Conservation (phyloP, 371 early-diverging fungal species). For the Amoeboaphelidium protococcarum region DNA sequence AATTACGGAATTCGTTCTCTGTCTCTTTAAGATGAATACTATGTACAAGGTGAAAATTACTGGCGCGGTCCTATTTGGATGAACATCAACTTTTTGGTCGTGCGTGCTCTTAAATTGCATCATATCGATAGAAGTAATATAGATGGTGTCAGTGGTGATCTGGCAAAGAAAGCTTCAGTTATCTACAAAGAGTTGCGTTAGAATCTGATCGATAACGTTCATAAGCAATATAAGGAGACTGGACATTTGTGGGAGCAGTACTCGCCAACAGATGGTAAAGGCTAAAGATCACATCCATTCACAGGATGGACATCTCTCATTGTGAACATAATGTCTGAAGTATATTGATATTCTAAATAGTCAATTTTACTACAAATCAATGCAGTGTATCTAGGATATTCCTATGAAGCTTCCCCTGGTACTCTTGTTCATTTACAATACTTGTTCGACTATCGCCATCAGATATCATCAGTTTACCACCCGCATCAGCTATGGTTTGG, state of each 20-base stretch:
- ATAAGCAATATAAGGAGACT: slow-evolving; percentile 42
- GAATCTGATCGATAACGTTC: slow-evolving; percentile 47
- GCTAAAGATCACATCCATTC: slow-evolving; percentile 68
- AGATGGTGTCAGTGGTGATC: too few species aligned
- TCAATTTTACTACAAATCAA: too few species aligned
- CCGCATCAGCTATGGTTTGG: too few species aligned
- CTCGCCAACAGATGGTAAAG: slow-evolving; percentile 40
- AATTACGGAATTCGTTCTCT: slow-evolving; percentile 47
- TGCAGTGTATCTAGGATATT: too few species aligned
- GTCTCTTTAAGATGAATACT: slow-evolving; percentile 37
- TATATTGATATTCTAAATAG: slow-evolving; percentile 8
- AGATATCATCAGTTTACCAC: too few species aligned
- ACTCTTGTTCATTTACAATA: too few species aligned
- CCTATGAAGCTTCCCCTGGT: too few species aligned
- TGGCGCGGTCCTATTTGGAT: slow-evolving; percentile 92
- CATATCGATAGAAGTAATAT: slow-evolving; percentile 30
- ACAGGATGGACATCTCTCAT: slow-evolving; percentile 82
- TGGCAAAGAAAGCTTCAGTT: slow-evolving; percentile 37
- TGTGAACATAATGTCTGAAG: slow-evolving; percentile 45
- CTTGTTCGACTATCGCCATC: too few species aligned
- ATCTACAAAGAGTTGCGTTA: slow-evolving; percentile 44
- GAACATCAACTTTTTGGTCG: slow-evolving; percentile 62
- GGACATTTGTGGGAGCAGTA: slow-evolving; percentile 87
- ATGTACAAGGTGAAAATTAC: slow-evolving; percentile 60
- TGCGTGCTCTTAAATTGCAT: slow-evolving; percentile 45